Evolutionary conservation across 441 rosid genomes (phyloP), one percentile per base, ranked within the genome.

Genomic region (Lagerstroemia fauriei): DNA sequence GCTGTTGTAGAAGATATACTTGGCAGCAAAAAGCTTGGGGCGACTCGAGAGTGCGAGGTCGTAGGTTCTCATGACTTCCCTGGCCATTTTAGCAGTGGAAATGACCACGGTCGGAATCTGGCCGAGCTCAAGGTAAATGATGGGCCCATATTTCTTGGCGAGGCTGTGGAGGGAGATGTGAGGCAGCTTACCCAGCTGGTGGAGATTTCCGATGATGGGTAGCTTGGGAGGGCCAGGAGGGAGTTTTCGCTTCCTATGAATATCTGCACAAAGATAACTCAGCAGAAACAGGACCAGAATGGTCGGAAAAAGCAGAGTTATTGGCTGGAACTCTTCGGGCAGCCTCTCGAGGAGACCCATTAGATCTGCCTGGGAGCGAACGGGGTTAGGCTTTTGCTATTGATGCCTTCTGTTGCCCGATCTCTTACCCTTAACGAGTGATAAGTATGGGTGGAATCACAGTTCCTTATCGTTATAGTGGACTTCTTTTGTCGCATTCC

Each of bases 141-240:
- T 46, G 57, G 57, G 38, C 10, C 95, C 93, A 34, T 83, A 85
- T 70, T 82, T 86, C 48, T 76, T 57, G 3, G 91, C 76, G 0
- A 91, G 88, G 75, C 57, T 25, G 56, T 53, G 75, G 80, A 92
- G 91, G 51, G 89, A 87, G 16, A 85, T 38, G 85, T 91, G 92
- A 27, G 93, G 92, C 68, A 53, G 44, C 59, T 72, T 63, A 8
- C 90, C 87, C 5, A 91, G 86, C 77, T 87, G 93, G 84, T 89
- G 92, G 76, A 92, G 91, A 83, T 91, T 91, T 44, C 95, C 93
- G 7, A 91, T 80, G 84, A 92, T 73, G 4, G 93, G 93, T 25
- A 92, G 82, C 83, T 87, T 87, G 9, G 85, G 61, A 56, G 93
- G 93, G 78, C 90, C 34, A 75, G 92, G 92, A 18, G 93, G 95